A percentile compares a stretch with the other conserved stretches of the same genome.
Evolutionary conservation across 2,329 filamentous ascomycete species (phyloP).

Genomic region (Akanthomyces muscarius): DNA sequence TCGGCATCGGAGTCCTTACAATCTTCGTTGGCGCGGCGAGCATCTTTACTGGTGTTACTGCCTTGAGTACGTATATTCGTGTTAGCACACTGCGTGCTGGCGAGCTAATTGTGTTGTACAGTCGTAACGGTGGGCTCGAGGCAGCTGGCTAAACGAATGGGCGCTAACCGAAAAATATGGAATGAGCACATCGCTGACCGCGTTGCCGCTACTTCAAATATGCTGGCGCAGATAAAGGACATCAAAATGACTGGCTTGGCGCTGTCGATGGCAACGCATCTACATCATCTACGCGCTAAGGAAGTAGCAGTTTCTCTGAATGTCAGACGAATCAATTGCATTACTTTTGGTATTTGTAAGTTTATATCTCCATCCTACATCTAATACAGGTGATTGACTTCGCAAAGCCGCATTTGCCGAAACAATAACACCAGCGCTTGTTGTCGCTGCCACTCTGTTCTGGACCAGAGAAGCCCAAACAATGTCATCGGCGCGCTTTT

Average conservation of each 20-base stretch:
- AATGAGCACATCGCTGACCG: constrained; percentile 6
- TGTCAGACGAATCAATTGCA: neutral
- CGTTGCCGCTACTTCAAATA: constrained; percentile 11
- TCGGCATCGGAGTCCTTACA: neutral
- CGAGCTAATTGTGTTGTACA: neutral
- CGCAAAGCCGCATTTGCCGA: neutral
- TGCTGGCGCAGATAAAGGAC: constrained; percentile 5
- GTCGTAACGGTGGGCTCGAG: neutral
- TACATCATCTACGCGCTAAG: neutral
- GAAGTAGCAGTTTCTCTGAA: neutral
- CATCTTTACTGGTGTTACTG: neutral
- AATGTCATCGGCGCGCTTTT: neutral
- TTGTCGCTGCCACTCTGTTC: constrained; percentile 5
- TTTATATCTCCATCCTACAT: neutral
- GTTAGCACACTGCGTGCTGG: no score
- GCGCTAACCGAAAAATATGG: neutral
- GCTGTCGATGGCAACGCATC: neutral
- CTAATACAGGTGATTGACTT: neutral
- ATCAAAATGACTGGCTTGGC: constrained; percentile 11
- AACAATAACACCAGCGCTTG: neutral
- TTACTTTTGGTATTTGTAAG: neutral
- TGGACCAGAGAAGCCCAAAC: neutral
- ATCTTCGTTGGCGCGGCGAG: neutral
- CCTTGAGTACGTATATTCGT: neutral
- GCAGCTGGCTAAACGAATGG: neutral